Conservation (phyloP, 2,329 filamentous ascomycete genomes). For the Zymoseptoria pseudotritici region DNA sequence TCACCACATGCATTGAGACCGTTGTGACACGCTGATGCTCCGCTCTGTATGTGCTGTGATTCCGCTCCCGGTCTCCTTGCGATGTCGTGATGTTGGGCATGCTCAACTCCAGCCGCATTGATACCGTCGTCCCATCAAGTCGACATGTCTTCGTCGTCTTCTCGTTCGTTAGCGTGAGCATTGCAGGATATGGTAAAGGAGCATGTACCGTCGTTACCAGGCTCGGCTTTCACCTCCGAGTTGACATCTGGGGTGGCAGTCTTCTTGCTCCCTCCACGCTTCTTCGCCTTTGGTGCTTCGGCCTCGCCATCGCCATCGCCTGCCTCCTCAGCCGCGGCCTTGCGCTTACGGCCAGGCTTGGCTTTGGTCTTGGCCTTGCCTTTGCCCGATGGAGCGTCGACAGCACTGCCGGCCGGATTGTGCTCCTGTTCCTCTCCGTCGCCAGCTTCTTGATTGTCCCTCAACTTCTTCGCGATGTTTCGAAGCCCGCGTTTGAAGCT, state of each 20-base stretch:
- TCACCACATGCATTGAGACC: neutral
- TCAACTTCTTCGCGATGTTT: constrained; percentile 19
- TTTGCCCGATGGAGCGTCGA: neutral
- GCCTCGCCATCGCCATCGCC: neutral
- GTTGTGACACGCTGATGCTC: neutral
- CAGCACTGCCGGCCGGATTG: neutral
- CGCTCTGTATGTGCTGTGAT: neutral
- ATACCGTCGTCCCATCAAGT: neutral
- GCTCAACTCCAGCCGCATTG: neutral
- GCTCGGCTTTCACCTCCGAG: constrained; percentile 6
- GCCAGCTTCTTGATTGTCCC: constrained; percentile 8
- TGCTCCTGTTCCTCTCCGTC: constrained; percentile 1
- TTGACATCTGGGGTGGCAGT: neutral
- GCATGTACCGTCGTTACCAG: neutral
- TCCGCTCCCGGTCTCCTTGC: neutral
- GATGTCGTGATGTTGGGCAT: neutral
- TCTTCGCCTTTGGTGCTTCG: neutral
- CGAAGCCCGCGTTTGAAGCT: constrained; percentile 18
- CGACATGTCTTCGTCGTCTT: neutral
- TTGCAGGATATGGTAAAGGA: neutral
- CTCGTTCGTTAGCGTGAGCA: neutral
- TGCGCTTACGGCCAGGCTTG: constrained; percentile 9
- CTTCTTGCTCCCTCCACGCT: constrained; percentile 2
- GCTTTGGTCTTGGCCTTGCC: constrained; percentile 1
- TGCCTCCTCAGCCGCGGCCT: constrained; percentile 5